Base-by-base conservation (phyloP, 1,139 yeast genomes). In the Blastobotrys serpentis region DNA sequence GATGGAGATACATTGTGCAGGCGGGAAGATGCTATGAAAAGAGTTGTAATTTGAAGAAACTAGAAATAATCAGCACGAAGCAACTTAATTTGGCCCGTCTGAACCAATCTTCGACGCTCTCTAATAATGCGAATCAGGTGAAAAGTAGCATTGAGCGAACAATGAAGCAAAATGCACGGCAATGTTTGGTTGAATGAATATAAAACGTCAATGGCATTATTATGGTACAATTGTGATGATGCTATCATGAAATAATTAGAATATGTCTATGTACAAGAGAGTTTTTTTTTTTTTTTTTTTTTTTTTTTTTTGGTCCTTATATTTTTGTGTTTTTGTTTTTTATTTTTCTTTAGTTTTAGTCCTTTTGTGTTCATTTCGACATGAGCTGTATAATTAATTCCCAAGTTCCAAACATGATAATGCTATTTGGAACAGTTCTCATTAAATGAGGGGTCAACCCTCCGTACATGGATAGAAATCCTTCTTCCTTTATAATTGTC, bases 351-450 rank as follows among this genome's bases (percentile, higher is more conserved):
- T 23, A 6, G 5, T 5, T 5, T 23, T 5, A 6, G 5, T 23
- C 10, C 26, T 23, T 23, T 23, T 19, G 23, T 4, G 25, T 18
- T 36, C 25, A 13, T 19, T 36, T 10, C 23, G 40, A 36, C 25
- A 36, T 36, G 25, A 53, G 37, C 53, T 85, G 77, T 39, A 92
- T 89, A 44, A 94, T 87, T 42, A 94, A 69, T 64, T 94, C 99
- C 98, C 98, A 94, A 1, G 98, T 90, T 33, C 99, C 98, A 74
- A 94, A 94, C 98, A 94, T 92, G 56, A 94, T 90, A 64, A 94
- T 89, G 59, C 96, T 87, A 68, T 92, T 94, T 2, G 99, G 99
- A 43, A 94, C 98, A 0, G 98, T 94, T 68, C 98, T 79, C 70
- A 94, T 77, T 60, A 94, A 74, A 69, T 94, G 99, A 2, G 98